phyloP scores from a whole-genome alignment of 164 flowering plant species.

The Berberis vulgaris region DNA sequence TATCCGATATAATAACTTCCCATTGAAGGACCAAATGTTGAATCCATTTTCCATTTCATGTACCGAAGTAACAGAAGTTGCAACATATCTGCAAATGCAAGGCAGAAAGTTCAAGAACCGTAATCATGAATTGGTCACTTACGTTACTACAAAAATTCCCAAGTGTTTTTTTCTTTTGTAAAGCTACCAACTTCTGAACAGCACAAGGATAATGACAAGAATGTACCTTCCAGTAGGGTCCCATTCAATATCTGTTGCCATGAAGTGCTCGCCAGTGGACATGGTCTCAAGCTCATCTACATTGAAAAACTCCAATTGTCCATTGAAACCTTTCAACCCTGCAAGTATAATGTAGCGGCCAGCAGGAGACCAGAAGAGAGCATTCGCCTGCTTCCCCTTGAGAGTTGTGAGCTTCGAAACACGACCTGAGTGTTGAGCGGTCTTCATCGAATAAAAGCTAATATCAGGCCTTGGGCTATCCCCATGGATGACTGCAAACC shows the following conservation, averaged over 20 bases:
- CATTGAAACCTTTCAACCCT: slow-evolving; percentile 84
- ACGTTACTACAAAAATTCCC: too few relatives aligned
- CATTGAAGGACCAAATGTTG: slow-evolving; percentile 92
- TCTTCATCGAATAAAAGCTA: slow-evolving; percentile 79
- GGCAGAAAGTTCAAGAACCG: not conserved
- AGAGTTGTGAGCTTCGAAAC: slow-evolving; percentile 83
- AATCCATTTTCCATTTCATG: slow-evolving; percentile 99
- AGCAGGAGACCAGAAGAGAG: slow-evolving; percentile 92
- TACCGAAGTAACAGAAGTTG: slow-evolving; percentile 90
- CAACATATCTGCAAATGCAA: slow-evolving; percentile 61
- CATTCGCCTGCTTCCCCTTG: slow-evolving; percentile 91
- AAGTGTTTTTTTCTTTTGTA: too few relatives aligned
- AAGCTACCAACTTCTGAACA: not conserved
- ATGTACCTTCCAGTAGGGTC: slow-evolving; percentile 95
- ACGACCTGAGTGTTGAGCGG: slow-evolving; percentile 43
- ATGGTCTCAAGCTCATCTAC: slow-evolving; percentile 98
- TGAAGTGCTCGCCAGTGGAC: slow-evolving; percentile 89
- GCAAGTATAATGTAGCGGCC: slow-evolving; percentile 82
- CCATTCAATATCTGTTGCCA: slow-evolving; percentile 97
- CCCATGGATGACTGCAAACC: slow-evolving; percentile 94
- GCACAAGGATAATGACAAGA: not conserved
- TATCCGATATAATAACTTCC: slow-evolving; percentile 74
- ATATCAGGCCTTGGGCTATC: slow-evolving; percentile 83
- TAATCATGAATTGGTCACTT: not conserved
- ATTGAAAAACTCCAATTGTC: slow-evolving; percentile 86